Evolutionary conservation across 306 rosid genomes (phyloP).

Genomic region (Corylus americana): DNA sequence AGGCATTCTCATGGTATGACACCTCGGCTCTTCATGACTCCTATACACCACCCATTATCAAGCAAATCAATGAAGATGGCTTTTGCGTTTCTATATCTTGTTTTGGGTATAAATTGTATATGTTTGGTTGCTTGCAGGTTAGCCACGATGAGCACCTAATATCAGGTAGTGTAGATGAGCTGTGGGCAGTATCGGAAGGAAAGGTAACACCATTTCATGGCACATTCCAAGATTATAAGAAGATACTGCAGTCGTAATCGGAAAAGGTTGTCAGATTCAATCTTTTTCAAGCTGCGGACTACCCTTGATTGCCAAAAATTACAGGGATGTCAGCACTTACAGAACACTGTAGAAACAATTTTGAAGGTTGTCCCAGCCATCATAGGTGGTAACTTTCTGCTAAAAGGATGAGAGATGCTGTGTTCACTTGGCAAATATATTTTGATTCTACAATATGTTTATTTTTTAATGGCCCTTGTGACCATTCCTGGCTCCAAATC

Average conservation of each 20-base stretch:
- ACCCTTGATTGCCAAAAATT: neutral
- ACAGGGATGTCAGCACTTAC: neutral
- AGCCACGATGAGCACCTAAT: slow-evolving; percentile 98
- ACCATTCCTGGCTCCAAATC: neutral
- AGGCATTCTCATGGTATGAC: slow-evolving; percentile 95
- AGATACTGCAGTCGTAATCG: slow-evolving; percentile 70
- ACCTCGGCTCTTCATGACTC: neutral
- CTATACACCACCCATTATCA: neutral
- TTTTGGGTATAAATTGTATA: neutral
- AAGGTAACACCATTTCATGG: slow-evolving; percentile 80
- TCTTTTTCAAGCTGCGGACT: neutral
- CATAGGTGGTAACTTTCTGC: neutral
- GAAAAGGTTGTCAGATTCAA: neutral
- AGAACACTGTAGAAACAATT: neutral
- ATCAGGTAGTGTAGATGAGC: slow-evolving; percentile 98
- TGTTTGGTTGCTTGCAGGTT: slow-evolving; percentile 60
- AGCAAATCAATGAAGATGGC: neutral
- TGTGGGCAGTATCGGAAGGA: slow-evolving; percentile 94
- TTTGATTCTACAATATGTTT: neutral
- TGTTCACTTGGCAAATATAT: neutral
- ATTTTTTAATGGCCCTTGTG: neutral
- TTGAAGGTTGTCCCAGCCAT: neutral
- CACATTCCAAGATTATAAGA: slow-evolving; percentile 85
- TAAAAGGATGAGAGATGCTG: neutral
- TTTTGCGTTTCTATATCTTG: neutral